Evolutionary conservation across 139 green algal species (phyloP), one percentile per base, ranked within the genome.

Genomic region (Coelastrella sp.): DNA sequence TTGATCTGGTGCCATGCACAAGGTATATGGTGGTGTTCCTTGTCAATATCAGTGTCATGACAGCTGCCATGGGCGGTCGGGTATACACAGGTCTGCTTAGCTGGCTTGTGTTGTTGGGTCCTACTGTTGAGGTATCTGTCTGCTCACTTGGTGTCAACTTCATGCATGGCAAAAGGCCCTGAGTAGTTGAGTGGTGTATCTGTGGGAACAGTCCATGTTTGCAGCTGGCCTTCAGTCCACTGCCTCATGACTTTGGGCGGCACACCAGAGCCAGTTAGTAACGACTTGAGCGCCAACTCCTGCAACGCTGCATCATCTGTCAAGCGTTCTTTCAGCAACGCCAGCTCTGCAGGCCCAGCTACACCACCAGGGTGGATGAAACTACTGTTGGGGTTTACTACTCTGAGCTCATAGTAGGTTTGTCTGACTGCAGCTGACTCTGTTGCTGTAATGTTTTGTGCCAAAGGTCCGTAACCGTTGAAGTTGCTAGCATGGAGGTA

Each of bases 311-410:
- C 53, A 40, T 69, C 41, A 15, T 50, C 35, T 15, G 64, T 11
- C 17, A 84, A 21, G 3, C 77, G 27, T 11, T 72, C 17, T 23
- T 74, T 41, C 77, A 84, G 73, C 37, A 84, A n/a, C 4, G 77
- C 57, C 40, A 84, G 59, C 59, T 84, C 77, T 43, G 77, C 77
- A 19, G 77, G 77, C 38, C 77, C 77, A 34, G 40, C 45, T 6
- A 73, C n/a, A 19, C 34, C 27, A 5, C 59, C 77, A 25, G 77
- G 77, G 38, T 84, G 77, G 30, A 72, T 40, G 59, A 84, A 84
- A 8, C 77, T 40, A 37, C 77, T 84, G 38, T 19, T 59, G 0
- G 23, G 13, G n/a, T 74, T 73, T 21, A 84, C 48, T 11, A 13
- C 48, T 8, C 77, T 25, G 3, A 84, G 75, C 34, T 40, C 53